Percentiles rank a stretch among this genome's conserved stretches.
Evolutionary conservation across 106 monocot genomes (phyloP).

Genomic region (Apostasia ramifera): DNA sequence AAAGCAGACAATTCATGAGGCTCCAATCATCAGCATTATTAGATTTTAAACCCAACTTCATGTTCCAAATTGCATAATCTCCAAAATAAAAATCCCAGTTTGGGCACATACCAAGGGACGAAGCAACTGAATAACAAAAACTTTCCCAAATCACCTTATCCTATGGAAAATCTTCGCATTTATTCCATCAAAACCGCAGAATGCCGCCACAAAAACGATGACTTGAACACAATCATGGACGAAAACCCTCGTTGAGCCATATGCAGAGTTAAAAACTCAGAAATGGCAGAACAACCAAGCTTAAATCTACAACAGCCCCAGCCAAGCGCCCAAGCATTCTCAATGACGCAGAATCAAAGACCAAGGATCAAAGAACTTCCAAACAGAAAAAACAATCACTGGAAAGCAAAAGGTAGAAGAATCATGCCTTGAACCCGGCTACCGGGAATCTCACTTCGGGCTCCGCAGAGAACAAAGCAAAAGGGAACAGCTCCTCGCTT

Average conservation of each 20-base stretch:
- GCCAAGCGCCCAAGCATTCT: not conserved
- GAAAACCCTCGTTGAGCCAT: not conserved
- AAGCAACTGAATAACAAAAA: not conserved
- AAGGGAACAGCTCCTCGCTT: not conserved
- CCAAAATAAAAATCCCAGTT: no score
- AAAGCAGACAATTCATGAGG: not conserved
- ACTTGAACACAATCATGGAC: not conserved
- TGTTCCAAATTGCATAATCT: no score
- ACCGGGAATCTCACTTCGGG: not conserved
- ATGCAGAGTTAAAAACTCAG: not conserved
- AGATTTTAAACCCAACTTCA: not conserved
- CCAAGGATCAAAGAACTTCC: not conserved
- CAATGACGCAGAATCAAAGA: not conserved
- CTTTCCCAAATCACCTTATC: not conserved
- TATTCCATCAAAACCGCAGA: conserved; percentile 3
- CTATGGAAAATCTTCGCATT: not conserved
- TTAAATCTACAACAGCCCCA: not conserved
- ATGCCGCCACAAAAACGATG: not conserved
- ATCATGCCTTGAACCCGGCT: not conserved
- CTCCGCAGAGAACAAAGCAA: not conserved
- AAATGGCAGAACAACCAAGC: not conserved
- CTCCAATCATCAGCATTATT: not conserved
- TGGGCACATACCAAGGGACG: not conserved
- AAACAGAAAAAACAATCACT: not conserved
- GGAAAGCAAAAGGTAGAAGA: not conserved